These are phyloP conservation scores for Dictyostelium citrinum DNA, from an alignment of 78 protist genomes.

Conservation along the genomic window DNA sequence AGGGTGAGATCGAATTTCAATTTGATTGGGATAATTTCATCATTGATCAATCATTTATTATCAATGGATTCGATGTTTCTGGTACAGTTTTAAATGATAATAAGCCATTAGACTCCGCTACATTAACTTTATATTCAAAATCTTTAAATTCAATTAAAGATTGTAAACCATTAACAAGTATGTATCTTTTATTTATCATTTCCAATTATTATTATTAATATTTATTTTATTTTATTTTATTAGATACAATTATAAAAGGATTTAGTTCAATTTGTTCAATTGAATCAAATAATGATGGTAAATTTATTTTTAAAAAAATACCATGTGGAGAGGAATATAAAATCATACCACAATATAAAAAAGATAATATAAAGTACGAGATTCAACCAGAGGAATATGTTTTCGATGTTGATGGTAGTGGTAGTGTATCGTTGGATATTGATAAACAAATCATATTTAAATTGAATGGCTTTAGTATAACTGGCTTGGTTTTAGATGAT, in stretches of 20 bases:
- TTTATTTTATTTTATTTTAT: neutral
- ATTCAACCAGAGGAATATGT: neutral
- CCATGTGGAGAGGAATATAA: conserved; percentile 32
- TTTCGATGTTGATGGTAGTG: conserved; percentile 13
- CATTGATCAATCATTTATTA: neutral
- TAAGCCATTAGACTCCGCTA: neutral
- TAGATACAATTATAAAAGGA: neutral
- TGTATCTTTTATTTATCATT: too few relatives aligned
- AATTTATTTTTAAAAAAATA: conserved; percentile 7
- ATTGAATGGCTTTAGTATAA: conserved; percentile 15
- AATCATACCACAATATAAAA: neutral
- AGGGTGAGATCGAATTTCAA: neutral
- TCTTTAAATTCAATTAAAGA: neutral
- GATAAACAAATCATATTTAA: neutral
- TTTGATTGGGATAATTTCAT: neutral
- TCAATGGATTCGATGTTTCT: neutral
- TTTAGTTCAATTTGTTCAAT: neutral
- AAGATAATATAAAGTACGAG: neutral
- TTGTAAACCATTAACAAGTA: neutral
- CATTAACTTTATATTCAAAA: neutral
- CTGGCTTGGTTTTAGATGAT: conserved; percentile 20
- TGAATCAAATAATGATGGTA: conserved; percentile 20
- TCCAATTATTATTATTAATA: too few relatives aligned
- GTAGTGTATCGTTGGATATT: neutral
- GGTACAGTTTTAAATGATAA: neutral